Evolutionary conservation across 2,329 filamentous ascomycete genomes (phyloP).

Genomic region (Pyricularia sp.): DNA sequence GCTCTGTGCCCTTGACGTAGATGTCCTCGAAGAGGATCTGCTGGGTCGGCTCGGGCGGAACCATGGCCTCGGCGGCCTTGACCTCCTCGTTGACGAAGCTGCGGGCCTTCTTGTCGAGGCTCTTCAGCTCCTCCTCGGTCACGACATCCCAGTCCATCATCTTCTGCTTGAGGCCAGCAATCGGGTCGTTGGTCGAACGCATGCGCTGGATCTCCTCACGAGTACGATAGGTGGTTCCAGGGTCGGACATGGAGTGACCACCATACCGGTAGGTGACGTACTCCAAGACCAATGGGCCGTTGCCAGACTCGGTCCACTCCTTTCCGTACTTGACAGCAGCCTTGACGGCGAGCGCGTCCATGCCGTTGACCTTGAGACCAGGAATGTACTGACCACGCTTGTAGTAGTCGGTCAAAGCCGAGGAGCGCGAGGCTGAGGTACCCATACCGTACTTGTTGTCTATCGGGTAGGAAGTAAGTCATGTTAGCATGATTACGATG

Average conservation of each 20-base stretch:
- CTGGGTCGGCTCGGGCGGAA: conserved; percentile 59
- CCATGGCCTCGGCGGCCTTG: conserved; percentile 78
- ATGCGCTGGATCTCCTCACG: conserved; percentile 99
- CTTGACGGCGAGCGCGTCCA: conserved; percentile 98
- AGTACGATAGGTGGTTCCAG: conserved; percentile 96
- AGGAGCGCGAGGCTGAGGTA: conserved; percentile 85
- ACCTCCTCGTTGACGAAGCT: conserved; percentile 80
- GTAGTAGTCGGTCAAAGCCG: conserved; percentile 98
- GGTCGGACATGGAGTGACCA: conserved; percentile 99
- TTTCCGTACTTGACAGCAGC: conserved; percentile 90
- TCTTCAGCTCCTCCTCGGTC: conserved; percentile 90
- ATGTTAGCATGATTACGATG: not conserved
- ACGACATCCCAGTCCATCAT: conserved; percentile 89
- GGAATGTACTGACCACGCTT: conserved; percentile 99
- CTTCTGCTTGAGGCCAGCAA: conserved; percentile 95
- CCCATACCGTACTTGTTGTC: conserved; percentile 99
- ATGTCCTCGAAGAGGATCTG: conserved; percentile 94
- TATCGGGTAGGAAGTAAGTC: conserved; percentile 20
- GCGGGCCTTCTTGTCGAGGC: conserved; percentile 86
- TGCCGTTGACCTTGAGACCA: conserved; percentile 97
- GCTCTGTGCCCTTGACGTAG: conserved; percentile 81
- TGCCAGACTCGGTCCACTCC: conserved; percentile 68
- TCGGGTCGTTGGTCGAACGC: conserved; percentile 97
- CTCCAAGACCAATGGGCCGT: conserved; percentile 91
- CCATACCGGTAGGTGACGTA: conserved; percentile 99